phyloP scores from a whole-genome alignment of 345 rosid species.

The Zanthoxylum bungeanum region DNA sequence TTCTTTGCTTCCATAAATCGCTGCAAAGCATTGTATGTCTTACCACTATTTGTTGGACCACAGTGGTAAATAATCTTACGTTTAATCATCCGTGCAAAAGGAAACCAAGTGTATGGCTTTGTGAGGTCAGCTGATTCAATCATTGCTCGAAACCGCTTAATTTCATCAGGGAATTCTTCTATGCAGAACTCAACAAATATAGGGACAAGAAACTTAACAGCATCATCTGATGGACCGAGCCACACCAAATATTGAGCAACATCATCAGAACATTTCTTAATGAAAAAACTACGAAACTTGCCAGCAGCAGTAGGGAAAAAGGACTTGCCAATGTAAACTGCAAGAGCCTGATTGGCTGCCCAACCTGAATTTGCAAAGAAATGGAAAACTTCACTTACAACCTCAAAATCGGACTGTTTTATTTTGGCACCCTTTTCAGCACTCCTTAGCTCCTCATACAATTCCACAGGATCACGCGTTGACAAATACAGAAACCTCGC shows the following conservation, averaged over 20 bases:
- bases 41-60: constrained; percentile 97
- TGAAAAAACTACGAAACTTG: constrained; percentile 51
- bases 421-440: constrained; percentile 36
- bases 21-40: constrained; percentile 88
- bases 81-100: constrained; percentile 89
- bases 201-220: constrained; percentile 78
- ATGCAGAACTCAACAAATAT: constrained; percentile 82
- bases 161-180: constrained; percentile 71
- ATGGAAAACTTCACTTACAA: constrained; percentile 44
- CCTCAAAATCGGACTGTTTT: constrained; percentile 37
- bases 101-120: constrained; percentile 89
- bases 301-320: constrained; percentile 75
- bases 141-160: constrained; percentile 57
- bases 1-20: constrained; percentile 85
- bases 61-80: constrained; percentile 86
- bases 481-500: constrained; percentile 20
- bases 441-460: constrained; percentile 51
- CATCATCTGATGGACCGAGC: constrained; percentile 63
- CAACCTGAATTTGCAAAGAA: constrained; percentile 61
- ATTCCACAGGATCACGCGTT: constrained; percentile 46
- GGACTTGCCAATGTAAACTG: constrained; percentile 71
- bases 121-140: constrained; percentile 81
- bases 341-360: constrained; percentile 90
- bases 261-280: constrained; percentile 44
- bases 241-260: constrained; percentile 45